These are phyloP conservation scores for Picea abies DNA, from an alignment of 83 land plant genomes.

Conservation along the genomic window DNA sequence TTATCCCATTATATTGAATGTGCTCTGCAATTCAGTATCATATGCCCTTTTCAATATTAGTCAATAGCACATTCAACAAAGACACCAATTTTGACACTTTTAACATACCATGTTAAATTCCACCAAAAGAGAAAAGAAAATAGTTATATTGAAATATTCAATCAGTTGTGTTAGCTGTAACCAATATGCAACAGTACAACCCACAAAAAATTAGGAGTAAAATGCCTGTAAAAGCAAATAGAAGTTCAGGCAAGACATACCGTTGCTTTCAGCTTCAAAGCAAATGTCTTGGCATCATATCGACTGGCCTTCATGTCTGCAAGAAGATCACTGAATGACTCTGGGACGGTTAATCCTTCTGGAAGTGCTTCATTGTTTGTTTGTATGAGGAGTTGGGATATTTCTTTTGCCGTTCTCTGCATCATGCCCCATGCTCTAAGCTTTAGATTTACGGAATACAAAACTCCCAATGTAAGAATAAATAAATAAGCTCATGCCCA, in stretches of 20 bases:
- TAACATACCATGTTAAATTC: too few relatives aligned
- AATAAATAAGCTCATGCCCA: slow-evolving; percentile 3
- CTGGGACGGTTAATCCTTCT: slow-evolving; percentile 60
- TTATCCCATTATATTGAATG: too few relatives aligned
- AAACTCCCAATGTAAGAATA: background rate
- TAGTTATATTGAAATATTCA: too few relatives aligned
- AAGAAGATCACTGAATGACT: slow-evolving; percentile 67
- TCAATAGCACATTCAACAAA: too few relatives aligned
- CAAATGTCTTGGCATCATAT: slow-evolving; percentile 71
- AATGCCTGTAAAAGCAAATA: too few relatives aligned
- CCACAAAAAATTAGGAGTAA: too few relatives aligned
- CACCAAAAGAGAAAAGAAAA: too few relatives aligned
- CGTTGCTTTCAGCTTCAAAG: slow-evolving; percentile 72
- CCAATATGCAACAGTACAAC: too few relatives aligned
- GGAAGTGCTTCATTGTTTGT: slow-evolving; percentile 72
- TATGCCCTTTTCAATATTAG: too few relatives aligned
- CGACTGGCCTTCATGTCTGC: slow-evolving; percentile 60
- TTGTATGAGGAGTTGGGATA: slow-evolving; percentile 32
- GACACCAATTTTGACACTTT: too few relatives aligned
- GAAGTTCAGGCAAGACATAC: slow-evolving; percentile 27
- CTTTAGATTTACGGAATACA: slow-evolving; percentile 5
- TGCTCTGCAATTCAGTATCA: too few relatives aligned
- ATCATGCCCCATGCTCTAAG: background rate
- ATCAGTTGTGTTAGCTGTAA: too few relatives aligned
- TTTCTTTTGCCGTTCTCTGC: slow-evolving; percentile 17